Evolutionary conservation across 2,329 filamentous ascomycete species (phyloP).

Genomic region (Colletotrichum graminicola): DNA sequence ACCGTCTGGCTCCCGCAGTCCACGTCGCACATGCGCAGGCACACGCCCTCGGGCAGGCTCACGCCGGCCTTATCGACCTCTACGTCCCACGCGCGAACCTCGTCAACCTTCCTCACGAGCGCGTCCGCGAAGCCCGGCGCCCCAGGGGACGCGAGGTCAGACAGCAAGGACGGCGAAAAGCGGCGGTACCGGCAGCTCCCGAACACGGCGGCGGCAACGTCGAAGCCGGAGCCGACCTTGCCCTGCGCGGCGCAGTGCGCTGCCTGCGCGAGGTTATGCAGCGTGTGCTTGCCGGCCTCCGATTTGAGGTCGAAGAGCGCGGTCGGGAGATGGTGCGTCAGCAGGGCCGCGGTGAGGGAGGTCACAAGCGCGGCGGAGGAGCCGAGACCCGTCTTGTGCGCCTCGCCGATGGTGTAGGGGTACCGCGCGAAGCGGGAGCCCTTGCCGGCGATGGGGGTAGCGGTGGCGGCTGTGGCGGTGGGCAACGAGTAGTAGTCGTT

Average conservation of each 20-base stretch:
- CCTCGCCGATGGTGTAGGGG: slow-evolving; percentile 77
- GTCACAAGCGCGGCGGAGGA: slow-evolving; percentile 96
- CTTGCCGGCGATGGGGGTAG: slow-evolving; percentile 46
- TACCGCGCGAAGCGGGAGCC: slow-evolving; percentile 79
- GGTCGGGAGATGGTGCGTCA: slow-evolving; percentile 78
- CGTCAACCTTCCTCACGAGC: slow-evolving; percentile 76
- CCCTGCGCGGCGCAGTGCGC: slow-evolving; percentile 96
- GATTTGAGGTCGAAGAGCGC: slow-evolving; percentile 68
- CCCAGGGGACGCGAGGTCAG: slow-evolving; percentile 74
- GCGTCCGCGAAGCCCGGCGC: slow-evolving; percentile 73
- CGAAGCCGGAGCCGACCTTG: slow-evolving; percentile 95
- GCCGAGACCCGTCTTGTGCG: slow-evolving; percentile 95
- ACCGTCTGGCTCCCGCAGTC: slow-evolving; percentile 95
- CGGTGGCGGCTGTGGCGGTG: slow-evolving; percentile 50
- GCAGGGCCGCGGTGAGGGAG: slow-evolving; percentile 80
- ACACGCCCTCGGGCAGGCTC: slow-evolving; percentile 77
- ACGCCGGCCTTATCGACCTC: slow-evolving; percentile 79
- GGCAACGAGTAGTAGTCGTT: slow-evolving; percentile 93
- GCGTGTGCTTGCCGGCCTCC: slow-evolving; percentile 65
- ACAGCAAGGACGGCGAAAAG: slow-evolving; percentile 86
- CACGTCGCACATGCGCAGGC: slow-evolving; percentile 94
- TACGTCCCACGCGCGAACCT: slow-evolving; percentile 78
- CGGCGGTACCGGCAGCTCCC: slow-evolving; percentile 91
- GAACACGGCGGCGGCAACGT: slow-evolving; percentile 92
- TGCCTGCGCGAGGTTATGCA: slow-evolving; percentile 95